phyloP scores from a whole-genome alignment of 163 green algal species.

The Scenedesmus sp. region DNA sequence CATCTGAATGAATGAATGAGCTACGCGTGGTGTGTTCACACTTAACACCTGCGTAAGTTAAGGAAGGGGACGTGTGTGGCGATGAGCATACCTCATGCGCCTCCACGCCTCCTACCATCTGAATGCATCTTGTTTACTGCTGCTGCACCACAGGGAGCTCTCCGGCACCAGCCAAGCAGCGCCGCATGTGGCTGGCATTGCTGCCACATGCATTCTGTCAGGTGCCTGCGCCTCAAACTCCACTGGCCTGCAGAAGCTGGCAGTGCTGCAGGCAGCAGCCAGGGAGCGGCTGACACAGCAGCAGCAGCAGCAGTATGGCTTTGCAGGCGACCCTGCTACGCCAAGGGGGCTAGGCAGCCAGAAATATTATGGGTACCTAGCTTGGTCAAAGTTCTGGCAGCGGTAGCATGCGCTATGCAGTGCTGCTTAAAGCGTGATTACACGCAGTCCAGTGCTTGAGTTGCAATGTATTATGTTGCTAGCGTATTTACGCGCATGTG shows the following conservation, averaged over 20 bases:
- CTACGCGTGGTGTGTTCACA: too few relatives aligned
- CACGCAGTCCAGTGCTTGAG: too few relatives aligned
- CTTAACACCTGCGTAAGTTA: too few relatives aligned
- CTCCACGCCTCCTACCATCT: background rate
- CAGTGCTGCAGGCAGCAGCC: background rate
- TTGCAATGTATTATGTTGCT: too few relatives aligned
- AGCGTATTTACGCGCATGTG: too few relatives aligned
- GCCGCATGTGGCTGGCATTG: conserved; percentile 7
- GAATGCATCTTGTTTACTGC: too few relatives aligned
- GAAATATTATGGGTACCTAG: background rate
- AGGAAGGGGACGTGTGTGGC: too few relatives aligned
- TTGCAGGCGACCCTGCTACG: background rate
- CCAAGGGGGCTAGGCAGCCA: background rate
- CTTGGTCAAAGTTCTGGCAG: conserved; percentile 13
- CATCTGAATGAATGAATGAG: background rate
- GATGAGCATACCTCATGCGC: background rate
- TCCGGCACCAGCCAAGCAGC: conserved; percentile 22
- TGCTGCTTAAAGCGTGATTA: background rate
- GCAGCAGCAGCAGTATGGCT: background rate
- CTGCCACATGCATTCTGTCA: background rate
- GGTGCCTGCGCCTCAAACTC: background rate
- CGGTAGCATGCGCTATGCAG: background rate
- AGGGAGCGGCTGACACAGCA: background rate
- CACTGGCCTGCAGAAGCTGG: conserved; percentile 1
- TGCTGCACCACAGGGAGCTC: background rate